phyloP scores from a whole-genome alignment of 768 basidiomycete species.

The Lyophyllum decastes region DNA sequence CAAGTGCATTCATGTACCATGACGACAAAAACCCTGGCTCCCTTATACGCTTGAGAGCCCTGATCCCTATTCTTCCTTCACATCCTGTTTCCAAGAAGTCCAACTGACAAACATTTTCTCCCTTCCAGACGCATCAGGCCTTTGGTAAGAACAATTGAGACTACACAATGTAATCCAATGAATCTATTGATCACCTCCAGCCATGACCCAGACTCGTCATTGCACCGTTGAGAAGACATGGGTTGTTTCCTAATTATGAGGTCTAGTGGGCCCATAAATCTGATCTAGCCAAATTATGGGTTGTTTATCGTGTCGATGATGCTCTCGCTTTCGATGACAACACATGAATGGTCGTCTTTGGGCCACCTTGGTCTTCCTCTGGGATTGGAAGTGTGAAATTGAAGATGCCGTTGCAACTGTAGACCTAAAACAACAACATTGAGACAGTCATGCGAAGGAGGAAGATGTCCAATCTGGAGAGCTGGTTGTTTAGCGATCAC shows the following conservation, averaged over 20 bases:
- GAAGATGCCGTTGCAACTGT: conserved; percentile 42
- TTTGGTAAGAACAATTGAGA: neutral
- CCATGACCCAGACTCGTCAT: neutral
- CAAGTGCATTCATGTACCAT: conserved; percentile 42
- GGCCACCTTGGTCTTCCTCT: conserved; percentile 44
- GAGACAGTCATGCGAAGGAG: neutral
- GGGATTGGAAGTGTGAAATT: conserved; percentile 36
- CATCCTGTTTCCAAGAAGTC: neutral
- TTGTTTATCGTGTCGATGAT: conserved; percentile 51
- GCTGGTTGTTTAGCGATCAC: conserved; percentile 47
- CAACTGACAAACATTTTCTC: conserved; percentile 1
- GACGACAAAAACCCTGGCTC: conserved; percentile 49
- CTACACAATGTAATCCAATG: too few relatives aligned
- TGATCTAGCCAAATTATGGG: conserved; percentile 44
- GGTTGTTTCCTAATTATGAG: conserved; percentile 41
- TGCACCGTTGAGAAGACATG: conserved; percentile 36
- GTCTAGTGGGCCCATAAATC: conserved; percentile 39
- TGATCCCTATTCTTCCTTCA: conserved; percentile 28
- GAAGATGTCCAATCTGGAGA: conserved; percentile 31
- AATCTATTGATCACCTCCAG: neutral
- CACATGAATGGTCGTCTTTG: conserved; percentile 35
- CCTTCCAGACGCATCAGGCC: neutral
- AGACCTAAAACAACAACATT: conserved; percentile 26
- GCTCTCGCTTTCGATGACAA: conserved; percentile 47
- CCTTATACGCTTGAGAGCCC: conserved; percentile 56